Evolutionary conservation across 768 basidiomycete genomes (phyloP).

Genomic region (Boletus vermiculosoides): DNA sequence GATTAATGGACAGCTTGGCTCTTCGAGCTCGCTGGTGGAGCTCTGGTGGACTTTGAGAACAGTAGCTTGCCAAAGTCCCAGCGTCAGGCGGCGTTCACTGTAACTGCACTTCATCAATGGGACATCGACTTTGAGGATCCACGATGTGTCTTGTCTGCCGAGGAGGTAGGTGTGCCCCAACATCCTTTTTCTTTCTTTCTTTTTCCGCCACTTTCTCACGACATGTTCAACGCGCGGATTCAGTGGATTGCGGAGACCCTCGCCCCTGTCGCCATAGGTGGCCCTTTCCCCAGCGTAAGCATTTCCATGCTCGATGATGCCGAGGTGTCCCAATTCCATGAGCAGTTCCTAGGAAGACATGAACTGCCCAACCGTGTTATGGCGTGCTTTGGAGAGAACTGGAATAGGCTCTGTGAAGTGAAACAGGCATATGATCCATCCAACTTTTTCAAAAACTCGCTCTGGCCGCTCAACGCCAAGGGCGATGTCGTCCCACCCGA

Average conservation of each 20-base stretch:
- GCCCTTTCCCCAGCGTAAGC: conserved; percentile 82
- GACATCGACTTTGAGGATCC: conserved; percentile 79
- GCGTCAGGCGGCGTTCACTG: conserved; percentile 78
- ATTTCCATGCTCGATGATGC: conserved; percentile 16
- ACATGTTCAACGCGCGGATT: background rate
- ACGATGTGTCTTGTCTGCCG: conserved; percentile 77
- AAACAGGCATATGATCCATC: conserved; percentile 77
- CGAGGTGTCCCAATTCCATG: conserved; percentile 19
- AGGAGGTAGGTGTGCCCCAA: conserved; percentile 53
- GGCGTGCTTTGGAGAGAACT: conserved; percentile 72
- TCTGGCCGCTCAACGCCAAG: conserved; percentile 73
- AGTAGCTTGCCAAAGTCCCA: conserved; percentile 75
- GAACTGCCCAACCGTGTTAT: conserved; percentile 62
- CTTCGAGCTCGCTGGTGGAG: conserved; percentile 87
- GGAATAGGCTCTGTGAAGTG: conserved; percentile 64
- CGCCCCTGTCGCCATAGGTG: conserved; percentile 69
- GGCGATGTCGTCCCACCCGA: conserved; percentile 55
- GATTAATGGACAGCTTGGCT: conserved; percentile 66
- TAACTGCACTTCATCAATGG: conserved; percentile 93
- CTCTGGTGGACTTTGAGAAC: conserved; percentile 68
- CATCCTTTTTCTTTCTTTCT: background rate
- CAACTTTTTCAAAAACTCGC: conserved; percentile 71
- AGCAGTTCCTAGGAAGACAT: conserved; percentile 72
- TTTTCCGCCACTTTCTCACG: conserved; percentile 8
- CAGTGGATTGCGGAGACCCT: conserved; percentile 83